Base-by-base conservation (phyloP, 441 rosid species). In the Eutrema salsugineum region DNA sequence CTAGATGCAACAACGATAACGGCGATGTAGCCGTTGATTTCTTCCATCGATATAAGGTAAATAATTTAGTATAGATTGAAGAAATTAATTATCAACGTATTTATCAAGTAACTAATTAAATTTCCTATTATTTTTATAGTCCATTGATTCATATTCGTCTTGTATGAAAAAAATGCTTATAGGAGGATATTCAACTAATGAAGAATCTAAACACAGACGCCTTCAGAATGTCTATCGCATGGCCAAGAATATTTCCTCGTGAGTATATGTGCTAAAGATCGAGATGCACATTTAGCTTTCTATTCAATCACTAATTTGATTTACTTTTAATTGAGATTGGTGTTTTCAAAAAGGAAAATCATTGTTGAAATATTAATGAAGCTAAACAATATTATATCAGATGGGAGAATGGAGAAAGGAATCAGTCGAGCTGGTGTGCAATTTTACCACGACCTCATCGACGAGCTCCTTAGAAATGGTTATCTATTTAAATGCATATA, bases 241-340 rank as follows among this genome's bases (percentile, higher is more conserved):
- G 80, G 80, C 12, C 80, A 27, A 71, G 80, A 62, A 66, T 77
- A 36, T 71, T 77, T 44, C 80, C 77, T 42, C 60, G 80, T 77
- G 9, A 71, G 69, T 66, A 15, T 32, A 35, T 38, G 10, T 65
- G 19, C 9, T 53, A 24, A 24, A 4, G 27, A 24, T 24, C 4
- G 27, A 24, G 2, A 24, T 24, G 3, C 0, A 24, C 27, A n/a
- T n/a, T n/a, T 38, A 8, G n/a, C n/a, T n/a, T n/a, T 66, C 15
- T 10, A 30, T 5, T 39, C 14, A 2, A n/a, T 28, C 35, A 49
- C 15, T 20, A 49, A 11, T 5, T 49, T 11, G 11, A 0, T 11
- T 30, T 30, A 30, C 1, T 30, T 6, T 30, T 12, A 50, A 36
- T 9, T 9, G 2, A 22, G 24, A 22, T 54, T 54, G 59, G 17